Evolutionary conservation across 1,284 basidiomycete genomes (phyloP).

Genomic region (Phellopilus nigrolimitatus): DNA sequence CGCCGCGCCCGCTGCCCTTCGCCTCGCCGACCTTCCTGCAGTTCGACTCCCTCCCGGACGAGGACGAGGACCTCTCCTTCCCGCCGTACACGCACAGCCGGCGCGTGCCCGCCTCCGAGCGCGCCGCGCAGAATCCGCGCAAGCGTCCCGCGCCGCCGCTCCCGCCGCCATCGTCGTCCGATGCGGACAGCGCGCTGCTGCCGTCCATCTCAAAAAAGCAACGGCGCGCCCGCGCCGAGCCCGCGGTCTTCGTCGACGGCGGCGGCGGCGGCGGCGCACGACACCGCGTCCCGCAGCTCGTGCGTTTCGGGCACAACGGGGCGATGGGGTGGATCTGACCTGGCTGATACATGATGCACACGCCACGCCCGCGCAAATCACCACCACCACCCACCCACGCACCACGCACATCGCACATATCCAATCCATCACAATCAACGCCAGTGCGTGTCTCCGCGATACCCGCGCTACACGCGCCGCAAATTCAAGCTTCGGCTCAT

Average conservation of each 20-base stretch:
- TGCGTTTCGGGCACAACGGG: not conserved
- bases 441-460: too few relatives aligned
- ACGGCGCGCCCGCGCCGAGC: not conserved
- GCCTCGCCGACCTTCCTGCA: constrained; percentile 18
- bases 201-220: constrained; percentile 6
- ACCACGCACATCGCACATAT: too few relatives aligned
- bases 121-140: not conserved
- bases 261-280: not conserved
- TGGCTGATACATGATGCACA: not conserved
- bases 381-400: too few relatives aligned
- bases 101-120: not conserved
- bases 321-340: constrained; percentile 3
- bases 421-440: too few relatives aligned
- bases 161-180: not conserved
- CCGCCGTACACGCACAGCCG: constrained; percentile 19
- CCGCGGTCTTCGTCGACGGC: constrained; percentile 4
- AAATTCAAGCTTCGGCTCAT: too few relatives aligned
- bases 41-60: constrained; percentile 19
- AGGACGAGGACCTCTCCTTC: constrained; percentile 19
- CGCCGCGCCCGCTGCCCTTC: constrained; percentile 15
- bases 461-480: not conserved
- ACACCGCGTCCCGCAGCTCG: constrained; percentile 6
- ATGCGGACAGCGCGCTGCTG: not conserved
- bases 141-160: constrained; percentile 11
- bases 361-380: not conserved